phyloP scores from a whole-genome alignment of 1,284 basidiomycete genomes.

The Cryptococcus sp. region DNA sequence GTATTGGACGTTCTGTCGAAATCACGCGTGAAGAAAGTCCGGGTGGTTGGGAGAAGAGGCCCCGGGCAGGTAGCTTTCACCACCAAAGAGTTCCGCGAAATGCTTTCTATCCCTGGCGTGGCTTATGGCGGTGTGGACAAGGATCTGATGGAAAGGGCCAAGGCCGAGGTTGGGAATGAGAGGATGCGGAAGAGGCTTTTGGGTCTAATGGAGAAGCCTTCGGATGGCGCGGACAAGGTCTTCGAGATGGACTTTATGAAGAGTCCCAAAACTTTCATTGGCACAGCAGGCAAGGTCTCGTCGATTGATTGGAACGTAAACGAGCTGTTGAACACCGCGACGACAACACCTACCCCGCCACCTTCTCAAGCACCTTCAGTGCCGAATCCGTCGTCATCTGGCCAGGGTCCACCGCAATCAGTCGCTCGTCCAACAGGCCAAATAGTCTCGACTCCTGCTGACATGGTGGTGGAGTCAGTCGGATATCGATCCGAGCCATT shows the following conservation, averaged over 20 bases:
- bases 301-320: slow-evolving; percentile 48
- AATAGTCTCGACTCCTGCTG: slow-evolving; percentile 62
- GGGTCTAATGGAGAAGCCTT: slow-evolving; percentile 52
- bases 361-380: slow-evolving; percentile 10
- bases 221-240: slow-evolving; percentile 55
- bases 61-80: slow-evolving; percentile 90
- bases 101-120: slow-evolving; percentile 74
- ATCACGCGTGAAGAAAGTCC: slow-evolving; percentile 72
- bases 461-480: slow-evolving; percentile 82
- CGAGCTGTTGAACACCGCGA: slow-evolving; percentile 28
- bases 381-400: slow-evolving; percentile 4
- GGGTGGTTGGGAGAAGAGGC: slow-evolving; percentile 82
- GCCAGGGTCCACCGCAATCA: slow-evolving; percentile 1
- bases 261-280: slow-evolving; percentile 63
- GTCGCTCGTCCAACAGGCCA: slow-evolving; percentile 66
- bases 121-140: slow-evolving; percentile 45
- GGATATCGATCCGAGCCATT: slow-evolving; percentile 78
- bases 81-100: slow-evolving; percentile 90
- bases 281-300: slow-evolving; percentile 42
- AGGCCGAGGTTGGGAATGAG: slow-evolving; percentile 48
- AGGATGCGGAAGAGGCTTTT: slow-evolving; percentile 58
- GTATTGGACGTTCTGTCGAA: slow-evolving; percentile 71
- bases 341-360: slow-evolving; percentile 19
- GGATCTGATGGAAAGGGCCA: slow-evolving; percentile 46
- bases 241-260: slow-evolving; percentile 84